Evolutionary conservation across 805 yeast species (phyloP).

Genomic region (Scheffersomyces stipitis): DNA sequence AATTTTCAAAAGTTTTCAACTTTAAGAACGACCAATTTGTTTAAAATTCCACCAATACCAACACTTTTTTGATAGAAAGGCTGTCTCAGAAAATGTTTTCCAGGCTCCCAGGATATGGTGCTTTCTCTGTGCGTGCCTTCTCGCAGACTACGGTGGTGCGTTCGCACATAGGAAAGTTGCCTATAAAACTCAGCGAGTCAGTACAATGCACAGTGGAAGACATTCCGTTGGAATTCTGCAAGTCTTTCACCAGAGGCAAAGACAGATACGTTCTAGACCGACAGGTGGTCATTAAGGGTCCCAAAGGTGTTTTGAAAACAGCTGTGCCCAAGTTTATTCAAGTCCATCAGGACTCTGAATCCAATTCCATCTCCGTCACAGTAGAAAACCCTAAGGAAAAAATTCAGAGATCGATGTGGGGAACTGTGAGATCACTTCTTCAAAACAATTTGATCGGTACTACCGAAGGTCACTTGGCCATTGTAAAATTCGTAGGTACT

Average conservation of each 20-base stretch:
- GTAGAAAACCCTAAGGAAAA: slow-evolving; percentile 59
- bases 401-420: slow-evolving; percentile 90
- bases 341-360: slow-evolving; percentile 30
- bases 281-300: slow-evolving; percentile 66
- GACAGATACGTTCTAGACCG: slow-evolving; percentile 57
- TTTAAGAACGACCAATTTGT: too few species aligned
- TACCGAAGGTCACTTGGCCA: slow-evolving; percentile 87
- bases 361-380: slow-evolving; percentile 46
- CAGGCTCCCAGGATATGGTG: too few species aligned
- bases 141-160: slow-evolving; percentile 12
- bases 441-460: slow-evolving; percentile 84
- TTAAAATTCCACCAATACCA: too few species aligned
- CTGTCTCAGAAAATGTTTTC: background rate
- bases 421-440: slow-evolving; percentile 79
- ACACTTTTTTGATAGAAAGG: background rate
- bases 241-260: slow-evolving; percentile 65
- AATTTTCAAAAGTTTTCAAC: too few species aligned
- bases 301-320: slow-evolving; percentile 65
- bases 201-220: slow-evolving; percentile 50
- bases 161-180: slow-evolving; percentile 80
- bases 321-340: slow-evolving; percentile 73
- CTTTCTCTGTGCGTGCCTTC: slow-evolving; percentile 13
- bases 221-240: slow-evolving; percentile 54
- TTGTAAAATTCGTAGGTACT: slow-evolving; percentile 89
- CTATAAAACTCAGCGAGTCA: slow-evolving; percentile 66